These are phyloP conservation scores for Betula pendula DNA, from an alignment of 306 rosid species.

Conservation along the genomic window DNA sequence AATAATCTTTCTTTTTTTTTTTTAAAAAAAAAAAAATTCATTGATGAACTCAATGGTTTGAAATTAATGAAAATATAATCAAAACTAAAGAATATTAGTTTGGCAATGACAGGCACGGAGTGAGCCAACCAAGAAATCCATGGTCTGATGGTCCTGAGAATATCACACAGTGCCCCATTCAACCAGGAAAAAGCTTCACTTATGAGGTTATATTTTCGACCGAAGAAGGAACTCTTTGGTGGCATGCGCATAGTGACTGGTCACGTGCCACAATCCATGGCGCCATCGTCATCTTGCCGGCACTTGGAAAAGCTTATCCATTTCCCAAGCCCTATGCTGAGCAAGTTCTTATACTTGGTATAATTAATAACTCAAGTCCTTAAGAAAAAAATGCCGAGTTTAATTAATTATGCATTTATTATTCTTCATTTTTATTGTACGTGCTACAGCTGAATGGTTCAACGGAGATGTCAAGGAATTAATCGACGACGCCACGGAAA, in stretches of 20 bases:
- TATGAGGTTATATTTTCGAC: slow-evolving; percentile 27
- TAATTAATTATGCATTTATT: too few species aligned
- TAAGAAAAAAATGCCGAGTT: neutral
- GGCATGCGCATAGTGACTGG: slow-evolving; percentile 54
- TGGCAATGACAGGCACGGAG: slow-evolving; percentile 33
- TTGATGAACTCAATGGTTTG: too few species aligned
- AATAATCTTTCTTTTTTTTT: too few species aligned
- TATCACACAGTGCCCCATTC: slow-evolving; percentile 41
- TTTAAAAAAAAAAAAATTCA: too few species aligned
- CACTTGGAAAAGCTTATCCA: slow-evolving; percentile 1
- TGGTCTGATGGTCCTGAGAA: slow-evolving; percentile 46
- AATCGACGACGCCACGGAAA: neutral
- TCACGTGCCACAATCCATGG: slow-evolving; percentile 42
- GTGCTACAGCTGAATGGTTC: slow-evolving; percentile 2
- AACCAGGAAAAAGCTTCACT: slow-evolving; percentile 26
- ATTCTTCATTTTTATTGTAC: neutral
- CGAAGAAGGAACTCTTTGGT: slow-evolving; percentile 49
- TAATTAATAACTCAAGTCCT: neutral
- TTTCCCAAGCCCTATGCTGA: slow-evolving; percentile 29
- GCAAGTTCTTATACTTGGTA: slow-evolving; percentile 25
- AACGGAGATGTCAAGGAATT: neutral
- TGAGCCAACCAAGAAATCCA: slow-evolving; percentile 38
- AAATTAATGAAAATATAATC: too few species aligned
- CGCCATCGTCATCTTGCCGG: slow-evolving; percentile 25
- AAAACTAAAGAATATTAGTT: too few species aligned